Percentiles rank a stretch among this genome's conserved stretches.
phyloP scores from a whole-genome alignment of 2,329 filamentous ascomycete genomes.

The Verticillium dahliae region DNA sequence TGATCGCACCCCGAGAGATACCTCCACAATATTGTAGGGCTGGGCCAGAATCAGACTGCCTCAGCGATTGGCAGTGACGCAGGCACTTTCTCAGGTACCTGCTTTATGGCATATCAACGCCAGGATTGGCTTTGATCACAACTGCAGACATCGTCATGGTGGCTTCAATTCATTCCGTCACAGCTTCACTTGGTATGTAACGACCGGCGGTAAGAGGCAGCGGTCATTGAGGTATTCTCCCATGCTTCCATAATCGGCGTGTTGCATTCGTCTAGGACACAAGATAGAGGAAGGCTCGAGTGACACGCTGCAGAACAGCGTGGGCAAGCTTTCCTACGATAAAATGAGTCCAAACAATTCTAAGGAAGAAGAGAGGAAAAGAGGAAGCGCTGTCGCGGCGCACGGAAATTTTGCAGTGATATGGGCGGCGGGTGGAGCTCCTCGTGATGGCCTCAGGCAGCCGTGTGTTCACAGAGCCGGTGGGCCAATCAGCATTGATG shows the following conservation, averaged over 20 bases:
- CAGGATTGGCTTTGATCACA: too few relatives aligned
- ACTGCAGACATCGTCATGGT: too few relatives aligned
- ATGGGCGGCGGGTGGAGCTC: background rate
- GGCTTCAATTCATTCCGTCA: too few relatives aligned
- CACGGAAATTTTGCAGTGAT: constrained; percentile 7
- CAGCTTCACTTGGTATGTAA: constrained; percentile 40
- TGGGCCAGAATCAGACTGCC: too few relatives aligned
- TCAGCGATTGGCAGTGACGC: too few relatives aligned
- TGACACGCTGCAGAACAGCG: constrained; percentile 34
- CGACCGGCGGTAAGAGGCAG: constrained; percentile 69
- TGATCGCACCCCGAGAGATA: too few relatives aligned
- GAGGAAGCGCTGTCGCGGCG: background rate
- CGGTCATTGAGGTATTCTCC: constrained; percentile 57
- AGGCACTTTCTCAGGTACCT: too few relatives aligned
- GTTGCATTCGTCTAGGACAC: constrained; percentile 53
- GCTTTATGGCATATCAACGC: too few relatives aligned
- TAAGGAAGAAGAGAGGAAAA: constrained; percentile 35
- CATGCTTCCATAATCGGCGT: constrained; percentile 69
- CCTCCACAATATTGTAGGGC: too few relatives aligned
- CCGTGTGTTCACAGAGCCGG: constrained; percentile 3
- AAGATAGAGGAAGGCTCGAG: constrained; percentile 69
- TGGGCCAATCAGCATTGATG: constrained; percentile 32
- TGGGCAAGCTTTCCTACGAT: constrained; percentile 63
- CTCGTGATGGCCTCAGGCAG: constrained; percentile 28
- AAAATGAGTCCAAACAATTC: constrained; percentile 65